Evolutionary conservation across 2,329 filamentous ascomycete genomes (phyloP), one percentile per base, ranked within the genome.

Genomic region (Xylaria sp.): DNA sequence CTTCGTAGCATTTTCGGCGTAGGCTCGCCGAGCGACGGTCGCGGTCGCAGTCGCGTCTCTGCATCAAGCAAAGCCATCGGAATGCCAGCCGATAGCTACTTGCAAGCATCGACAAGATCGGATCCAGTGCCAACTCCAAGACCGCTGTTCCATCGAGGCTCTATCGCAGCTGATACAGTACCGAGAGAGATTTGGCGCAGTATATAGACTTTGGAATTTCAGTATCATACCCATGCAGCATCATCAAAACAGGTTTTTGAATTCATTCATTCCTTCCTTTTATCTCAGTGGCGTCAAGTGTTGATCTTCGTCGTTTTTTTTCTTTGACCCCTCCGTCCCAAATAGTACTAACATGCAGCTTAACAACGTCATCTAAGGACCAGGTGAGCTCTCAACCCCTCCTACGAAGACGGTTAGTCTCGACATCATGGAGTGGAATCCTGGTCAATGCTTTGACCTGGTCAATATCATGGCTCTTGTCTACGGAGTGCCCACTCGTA

Each of bases 121-220:
- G 23, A 49, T n/a, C 48, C 35, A 18, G 23, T 54, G 35, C 35
- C 18, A 18, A 13, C 39, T 35, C 44, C 48, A 16, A 16, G 30
- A 44, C 23, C 23, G 42, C 34, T 13, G 59, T 42, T 63, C 60
- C 35, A 51, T 54, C 23, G 13, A 52, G 58, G 39, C 53, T 54
- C 18, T 37, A 23, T 54, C 7, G 7, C 42, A 35, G 37, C 49
- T 61, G 37, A 13, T 42, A 39, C 59, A 48, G 13, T 54, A 16
- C 34, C 10, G 8, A 46, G 46, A 51, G 64, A 51, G 64, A 63
- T 61, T 59, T 64, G 57, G 60, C 58, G 63, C 63, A 63, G 65
- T 69, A 70, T 66, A 70, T 71, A 71, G 68, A 68, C 48, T 56
- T 62, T 66, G 60, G 58, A 68, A 69, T 68, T 58, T 67, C 59